A percentile compares a stretch with the other conserved stretches of the same genome.
These are phyloP conservation scores for Oenanthe sinensis DNA, from an alignment of 129 eudicot species.

Conservation along the genomic window DNA sequence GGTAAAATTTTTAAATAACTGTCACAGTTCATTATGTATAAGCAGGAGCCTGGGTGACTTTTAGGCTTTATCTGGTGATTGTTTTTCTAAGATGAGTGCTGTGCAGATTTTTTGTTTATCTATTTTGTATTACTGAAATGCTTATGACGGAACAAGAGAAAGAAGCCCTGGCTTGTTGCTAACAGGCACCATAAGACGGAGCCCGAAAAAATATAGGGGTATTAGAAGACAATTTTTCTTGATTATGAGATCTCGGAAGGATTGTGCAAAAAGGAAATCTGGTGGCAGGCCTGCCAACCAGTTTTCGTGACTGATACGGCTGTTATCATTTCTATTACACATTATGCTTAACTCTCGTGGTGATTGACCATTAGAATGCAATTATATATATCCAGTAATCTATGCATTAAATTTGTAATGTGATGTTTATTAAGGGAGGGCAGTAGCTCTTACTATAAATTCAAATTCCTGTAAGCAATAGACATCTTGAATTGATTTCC, in stretches of 20 bases:
- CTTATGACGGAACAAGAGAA: not conserved
- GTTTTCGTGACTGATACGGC: not conserved
- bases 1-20: not conserved
- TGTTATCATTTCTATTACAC: too few species aligned
- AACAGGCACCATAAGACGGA: not conserved
- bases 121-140: not conserved
- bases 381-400: not conserved
- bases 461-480: not conserved
- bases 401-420: not conserved
- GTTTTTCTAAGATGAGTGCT: not conserved
- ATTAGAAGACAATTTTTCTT: not conserved
- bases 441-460: not conserved
- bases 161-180: not conserved
- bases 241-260: not conserved
- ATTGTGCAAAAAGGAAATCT: not conserved
- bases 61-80: not conserved
- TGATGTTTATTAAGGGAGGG: not conserved
- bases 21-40: not conserved
- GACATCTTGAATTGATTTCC: constrained; percentile 5
- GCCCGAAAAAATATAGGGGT: not conserved
- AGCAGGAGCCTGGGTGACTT: not conserved
- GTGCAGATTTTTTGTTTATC: not conserved
- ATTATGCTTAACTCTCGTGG: not conserved
- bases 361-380: not conserved
- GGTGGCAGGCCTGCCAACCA: not conserved